Evolutionary conservation across 208 protist genomes (phyloP).

Genomic region (Trypanosoma theileri): DNA sequence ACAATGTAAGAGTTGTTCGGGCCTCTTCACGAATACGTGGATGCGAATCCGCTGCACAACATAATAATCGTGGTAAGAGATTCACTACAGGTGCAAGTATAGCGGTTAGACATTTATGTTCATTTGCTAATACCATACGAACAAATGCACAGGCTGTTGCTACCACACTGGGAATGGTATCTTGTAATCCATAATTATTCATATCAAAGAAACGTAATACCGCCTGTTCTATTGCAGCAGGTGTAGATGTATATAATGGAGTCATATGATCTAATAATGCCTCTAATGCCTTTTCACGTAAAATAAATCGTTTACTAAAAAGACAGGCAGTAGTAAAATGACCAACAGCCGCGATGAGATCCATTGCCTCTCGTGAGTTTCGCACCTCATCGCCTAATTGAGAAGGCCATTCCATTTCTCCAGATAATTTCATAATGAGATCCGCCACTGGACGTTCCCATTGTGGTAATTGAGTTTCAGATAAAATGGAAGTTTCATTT

Average conservation of each 20-base stretch:
- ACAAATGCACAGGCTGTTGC: slow-evolving; percentile 70
- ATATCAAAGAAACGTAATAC: slow-evolving; percentile 80
- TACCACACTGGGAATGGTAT: slow-evolving; percentile 78
- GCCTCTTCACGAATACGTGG: slow-evolving; percentile 76
- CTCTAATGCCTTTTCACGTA: slow-evolving; percentile 73
- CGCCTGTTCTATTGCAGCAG: slow-evolving; percentile 43
- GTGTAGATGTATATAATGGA: slow-evolving; percentile 19
- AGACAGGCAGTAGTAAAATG: slow-evolving; percentile 69
- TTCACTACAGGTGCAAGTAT: slow-evolving; percentile 47
- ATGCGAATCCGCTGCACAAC: slow-evolving; percentile 67
- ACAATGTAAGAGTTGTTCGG: slow-evolving; percentile 53
- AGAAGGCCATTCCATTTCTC: slow-evolving; percentile 18
- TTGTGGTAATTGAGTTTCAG: slow-evolving; percentile 6
- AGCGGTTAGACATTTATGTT: slow-evolving; percentile 35
- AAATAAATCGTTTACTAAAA: slow-evolving; percentile 65
- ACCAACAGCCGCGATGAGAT: slow-evolving; percentile 45
- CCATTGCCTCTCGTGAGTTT: slow-evolving; percentile 17
- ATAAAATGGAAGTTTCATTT: neutral
- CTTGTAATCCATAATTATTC: slow-evolving; percentile 77
- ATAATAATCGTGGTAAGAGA: slow-evolving; percentile 74
- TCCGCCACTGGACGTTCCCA: slow-evolving; percentile 32
- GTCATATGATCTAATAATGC: slow-evolving; percentile 45
- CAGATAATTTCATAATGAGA: slow-evolving; percentile 32
- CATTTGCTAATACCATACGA: slow-evolving; percentile 53
- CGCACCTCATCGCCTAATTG: slow-evolving; percentile 33